Base-by-base conservation (phyloP, 148 eudicot species). In the Pharnaceum exiguum region DNA sequence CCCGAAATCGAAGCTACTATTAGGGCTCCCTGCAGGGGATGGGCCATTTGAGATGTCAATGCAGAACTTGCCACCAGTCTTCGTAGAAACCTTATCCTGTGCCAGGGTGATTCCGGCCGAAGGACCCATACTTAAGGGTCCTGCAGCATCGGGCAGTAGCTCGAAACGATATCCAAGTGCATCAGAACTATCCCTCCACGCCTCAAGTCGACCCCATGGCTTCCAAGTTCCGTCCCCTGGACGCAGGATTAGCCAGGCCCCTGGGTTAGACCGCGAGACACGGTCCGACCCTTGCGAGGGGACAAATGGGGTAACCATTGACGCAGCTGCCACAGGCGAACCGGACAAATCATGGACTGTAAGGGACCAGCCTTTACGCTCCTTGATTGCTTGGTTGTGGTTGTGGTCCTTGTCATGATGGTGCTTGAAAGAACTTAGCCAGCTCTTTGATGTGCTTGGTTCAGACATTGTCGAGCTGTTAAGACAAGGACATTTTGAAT, bases 131-230 rank as follows among this genome's bases (percentile, higher is more conserved):
- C 66, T 71, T 17, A 62, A 27, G 15, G 60, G 66, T 23, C 47
- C 24, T 15, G 66, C 72, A 2, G 68, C 75, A 26, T 87, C 95
- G 0, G 96, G 87, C 59, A 82, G 74, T 61, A 87, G 83, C 30
- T 82, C 82, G 48, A 90, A 80, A 10, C 77, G 76, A 75, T 82
- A 83, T 2, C 95, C 95, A 9, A 90, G 72, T 24, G 39, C 46
- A 45, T 79, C 82, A 2, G 61, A 28, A 1, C 63, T 47, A n/a
- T 91, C 94, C 1, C 83, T 47, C 98, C 98, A 91, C 0, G 90
- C 93, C 76, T 91, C 94, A 9, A 91, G 86, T 3, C 98, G 79
- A 25, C 90, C 98, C 98, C 98, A 91, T 0, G 98, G 96, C 67
- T 79, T 87, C 98, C 98, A 91, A 0, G 96, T 91, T 15, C 68